phyloP scores from a whole-genome alignment of 306 rosid genomes.

The Astragalus glycyphyllos region DNA sequence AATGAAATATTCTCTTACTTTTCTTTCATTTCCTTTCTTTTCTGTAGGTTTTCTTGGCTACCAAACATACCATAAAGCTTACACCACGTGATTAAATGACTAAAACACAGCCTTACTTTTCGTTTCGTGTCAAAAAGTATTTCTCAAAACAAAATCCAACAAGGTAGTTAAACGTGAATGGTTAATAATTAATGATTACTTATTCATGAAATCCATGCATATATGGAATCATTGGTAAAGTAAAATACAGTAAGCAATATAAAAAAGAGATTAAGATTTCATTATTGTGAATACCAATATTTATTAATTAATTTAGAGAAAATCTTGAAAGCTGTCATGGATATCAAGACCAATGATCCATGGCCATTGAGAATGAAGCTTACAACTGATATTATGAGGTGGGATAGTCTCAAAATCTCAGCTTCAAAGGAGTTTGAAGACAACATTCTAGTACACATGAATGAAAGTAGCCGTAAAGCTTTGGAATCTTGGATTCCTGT shows the following conservation, averaged over 20 bases:
- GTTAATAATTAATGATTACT: not conserved
- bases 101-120: no score
- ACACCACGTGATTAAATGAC: no score
- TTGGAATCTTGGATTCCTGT: slow-evolving; percentile 56
- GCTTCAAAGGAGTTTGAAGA: slow-evolving; percentile 57
- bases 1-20: no score
- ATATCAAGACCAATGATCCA: not conserved
- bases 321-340: slow-evolving; percentile 31
- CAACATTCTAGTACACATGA: slow-evolving; percentile 47
- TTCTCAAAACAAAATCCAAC: no score
- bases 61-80: no score
- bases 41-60: no score
- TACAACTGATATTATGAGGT: slow-evolving; percentile 39
- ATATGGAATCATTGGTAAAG: no score
- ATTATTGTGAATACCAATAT: not conserved
- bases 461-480: slow-evolving; percentile 44
- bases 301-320: slow-evolving; percentile 7
- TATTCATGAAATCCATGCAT: slow-evolving; percentile 42
- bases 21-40: no score
- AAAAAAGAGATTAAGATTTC: slow-evolving; percentile 10
- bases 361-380: slow-evolving; percentile 64
- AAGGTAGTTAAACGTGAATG: slow-evolving; percentile 43
- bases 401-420: slow-evolving; percentile 59
- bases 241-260: slow-evolving; percentile 13
- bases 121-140: no score